Conservation (phyloP, 2,329 filamentous ascomycete species). For the Diaporthe velutina region DNA sequence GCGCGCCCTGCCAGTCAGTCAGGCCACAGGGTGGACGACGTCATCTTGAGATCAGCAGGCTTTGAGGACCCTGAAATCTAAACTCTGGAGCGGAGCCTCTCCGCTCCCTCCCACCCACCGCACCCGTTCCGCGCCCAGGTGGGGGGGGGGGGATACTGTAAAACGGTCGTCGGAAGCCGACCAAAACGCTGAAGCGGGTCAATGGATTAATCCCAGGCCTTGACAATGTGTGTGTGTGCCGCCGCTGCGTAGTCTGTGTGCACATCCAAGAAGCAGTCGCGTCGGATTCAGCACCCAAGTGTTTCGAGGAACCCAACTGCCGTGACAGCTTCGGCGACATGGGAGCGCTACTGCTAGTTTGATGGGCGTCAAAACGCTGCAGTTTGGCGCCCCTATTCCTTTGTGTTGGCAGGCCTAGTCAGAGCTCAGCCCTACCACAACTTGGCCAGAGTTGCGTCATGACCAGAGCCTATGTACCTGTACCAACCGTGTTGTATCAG, state of each 20-base stretch:
- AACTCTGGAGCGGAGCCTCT: background rate
- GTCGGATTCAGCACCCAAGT: background rate
- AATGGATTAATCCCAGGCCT: background rate
- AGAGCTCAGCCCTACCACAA: conserved; percentile 15
- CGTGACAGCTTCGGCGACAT: conserved; percentile 10
- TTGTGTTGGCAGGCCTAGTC: background rate
- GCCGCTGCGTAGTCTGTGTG: background rate
- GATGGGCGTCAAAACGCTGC: background rate
- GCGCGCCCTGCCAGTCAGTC: conserved; percentile 6
- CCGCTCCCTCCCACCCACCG: background rate
- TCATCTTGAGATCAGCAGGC: conserved; percentile 26
- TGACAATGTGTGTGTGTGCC: background rate
- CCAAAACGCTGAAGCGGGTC: conserved; percentile 21
- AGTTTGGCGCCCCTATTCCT: background rate
- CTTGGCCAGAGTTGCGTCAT: conserved; percentile 6
- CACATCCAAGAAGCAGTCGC: background rate
- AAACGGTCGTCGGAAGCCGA: conserved; percentile 27
- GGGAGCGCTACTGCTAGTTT: background rate
- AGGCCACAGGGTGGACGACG: conserved; percentile 4
- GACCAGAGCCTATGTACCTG: conserved; percentile 18
- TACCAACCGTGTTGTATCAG: conserved; percentile 17
- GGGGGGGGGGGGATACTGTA: no score
- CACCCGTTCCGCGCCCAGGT: background rate
- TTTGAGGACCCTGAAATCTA: conserved; percentile 14
- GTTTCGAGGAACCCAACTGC: background rate